A percentile compares a stretch with the other conserved stretches of the same genome.
Evolutionary conservation across 192 early-diverging fungal genomes (phyloP).

Genomic region (Bifiguratus adelaidae): DNA sequence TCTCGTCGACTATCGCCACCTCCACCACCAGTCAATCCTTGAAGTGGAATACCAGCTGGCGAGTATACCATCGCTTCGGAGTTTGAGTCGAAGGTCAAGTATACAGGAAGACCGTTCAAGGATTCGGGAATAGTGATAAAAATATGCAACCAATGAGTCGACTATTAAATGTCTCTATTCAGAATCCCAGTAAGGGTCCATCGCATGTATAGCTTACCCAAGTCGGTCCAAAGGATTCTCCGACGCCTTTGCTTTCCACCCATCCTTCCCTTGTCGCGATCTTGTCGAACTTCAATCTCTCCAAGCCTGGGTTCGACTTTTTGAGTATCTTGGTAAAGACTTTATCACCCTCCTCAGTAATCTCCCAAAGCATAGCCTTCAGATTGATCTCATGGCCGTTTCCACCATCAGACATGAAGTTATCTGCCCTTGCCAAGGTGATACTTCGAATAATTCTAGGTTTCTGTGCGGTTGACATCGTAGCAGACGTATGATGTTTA

Average conservation of each 20-base stretch:
- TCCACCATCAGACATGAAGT: constrained; percentile 45
- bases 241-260: too few relatives aligned
- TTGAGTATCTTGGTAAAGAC: background rate
- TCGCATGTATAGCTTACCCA: constrained; percentile 8
- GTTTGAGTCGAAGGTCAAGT: constrained; percentile 76
- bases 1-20: constrained; percentile 37
- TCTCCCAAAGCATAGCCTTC: constrained; percentile 30
- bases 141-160: constrained; percentile 67
- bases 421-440: constrained; percentile 58
- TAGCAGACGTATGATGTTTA: too few relatives aligned
- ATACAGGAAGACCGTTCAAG: constrained; percentile 57
- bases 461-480: too few relatives aligned
- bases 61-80: constrained; percentile 90
- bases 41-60: constrained; percentile 62
- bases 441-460: constrained; percentile 48
- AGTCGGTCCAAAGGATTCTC: constrained; percentile 10
- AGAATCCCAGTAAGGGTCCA: background rate
- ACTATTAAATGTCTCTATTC: too few relatives aligned
- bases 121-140: constrained; percentile 61
- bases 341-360: background rate
- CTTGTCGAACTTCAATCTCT: background rate
- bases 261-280: background rate
- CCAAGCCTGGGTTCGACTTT: too few relatives aligned
- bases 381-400: constrained; percentile 34
- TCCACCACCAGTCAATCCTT: constrained; percentile 85